Evolutionary conservation across 106 monocot genomes (phyloP).

Genomic region (Vanilla planifolia): DNA sequence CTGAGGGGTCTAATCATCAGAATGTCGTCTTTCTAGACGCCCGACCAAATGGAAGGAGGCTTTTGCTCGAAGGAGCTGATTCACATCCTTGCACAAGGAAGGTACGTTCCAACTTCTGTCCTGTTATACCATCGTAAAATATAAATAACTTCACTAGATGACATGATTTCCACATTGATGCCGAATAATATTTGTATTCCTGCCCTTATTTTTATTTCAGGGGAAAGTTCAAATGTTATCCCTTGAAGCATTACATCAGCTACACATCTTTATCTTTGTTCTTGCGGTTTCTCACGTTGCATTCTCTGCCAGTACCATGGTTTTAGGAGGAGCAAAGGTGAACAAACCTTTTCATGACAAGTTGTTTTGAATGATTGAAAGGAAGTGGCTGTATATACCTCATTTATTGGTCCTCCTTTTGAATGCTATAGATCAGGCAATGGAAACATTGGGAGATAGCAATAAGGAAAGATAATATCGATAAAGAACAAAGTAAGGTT

Average conservation of each 20-base stretch:
- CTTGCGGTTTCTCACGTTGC: slow-evolving; percentile 74
- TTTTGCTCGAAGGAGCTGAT: slow-evolving; percentile 19
- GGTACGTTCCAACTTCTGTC: slow-evolving; percentile 16
- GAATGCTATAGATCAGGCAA: slow-evolving; percentile 40
- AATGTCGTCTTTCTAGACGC: background rate
- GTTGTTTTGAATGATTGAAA: too few relatives aligned
- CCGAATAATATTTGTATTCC: background rate
- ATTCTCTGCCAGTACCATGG: slow-evolving; percentile 79
- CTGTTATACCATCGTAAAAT: too few relatives aligned
- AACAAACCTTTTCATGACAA: too few relatives aligned
- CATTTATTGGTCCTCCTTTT: background rate
- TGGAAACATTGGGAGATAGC: slow-evolving; percentile 78
- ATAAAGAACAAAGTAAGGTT: slow-evolving; percentile 18
- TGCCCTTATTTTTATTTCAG: slow-evolving; percentile 23
- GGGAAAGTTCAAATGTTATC: slow-evolving; percentile 74
- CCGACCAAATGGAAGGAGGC: slow-evolving; percentile 18
- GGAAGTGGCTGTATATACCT: too few relatives aligned
- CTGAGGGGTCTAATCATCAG: slow-evolving; percentile 13
- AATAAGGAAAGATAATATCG: slow-evolving; percentile 28
- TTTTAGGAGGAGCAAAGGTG: slow-evolving; percentile 79
- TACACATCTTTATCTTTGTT: slow-evolving; percentile 93
- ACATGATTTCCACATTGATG: background rate
- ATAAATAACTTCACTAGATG: background rate
- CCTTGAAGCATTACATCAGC: slow-evolving; percentile 76
- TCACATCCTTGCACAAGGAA: slow-evolving; percentile 28